Conservation (phyloP, 2,329 filamentous ascomycete genomes). For the Acephala macrosclerotiorum region DNA sequence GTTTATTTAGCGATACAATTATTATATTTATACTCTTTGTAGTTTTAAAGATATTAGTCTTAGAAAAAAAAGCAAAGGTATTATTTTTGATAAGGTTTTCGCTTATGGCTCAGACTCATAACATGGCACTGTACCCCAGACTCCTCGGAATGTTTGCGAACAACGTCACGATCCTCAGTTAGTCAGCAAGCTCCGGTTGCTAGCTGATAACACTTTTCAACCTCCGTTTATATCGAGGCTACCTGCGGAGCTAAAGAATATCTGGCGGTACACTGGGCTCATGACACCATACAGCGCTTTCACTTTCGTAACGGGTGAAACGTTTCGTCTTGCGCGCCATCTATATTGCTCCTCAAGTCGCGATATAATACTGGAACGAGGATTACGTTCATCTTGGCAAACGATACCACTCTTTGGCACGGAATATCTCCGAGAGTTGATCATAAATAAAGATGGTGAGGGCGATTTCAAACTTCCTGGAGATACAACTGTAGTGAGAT, state of each 20-base stretch:
- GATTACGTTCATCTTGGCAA: slow-evolving; percentile 11
- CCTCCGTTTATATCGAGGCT: slow-evolving; percentile 9
- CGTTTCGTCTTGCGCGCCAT: slow-evolving; percentile 12
- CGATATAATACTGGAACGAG: slow-evolving; percentile 8
- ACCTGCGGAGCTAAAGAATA: slow-evolving; percentile 17
- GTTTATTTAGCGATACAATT: too few relatives aligned
- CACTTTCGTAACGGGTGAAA: slow-evolving; percentile 14
- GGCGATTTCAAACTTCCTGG: neutral
- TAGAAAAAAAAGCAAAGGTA: too few relatives aligned
- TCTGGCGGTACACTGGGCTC: slow-evolving; percentile 18
- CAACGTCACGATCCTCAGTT: too few relatives aligned
- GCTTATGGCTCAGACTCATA: too few relatives aligned
- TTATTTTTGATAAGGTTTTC: too few relatives aligned
- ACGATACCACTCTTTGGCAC: slow-evolving; percentile 22
- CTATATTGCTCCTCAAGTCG: neutral
- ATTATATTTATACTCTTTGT: too few relatives aligned
- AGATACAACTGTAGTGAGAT: slow-evolving; percentile 4
- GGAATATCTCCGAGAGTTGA: slow-evolving; percentile 18
- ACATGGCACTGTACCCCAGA: too few relatives aligned
- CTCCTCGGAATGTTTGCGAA: too few relatives aligned
- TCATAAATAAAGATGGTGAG: neutral
- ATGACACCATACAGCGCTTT: slow-evolving; percentile 19
- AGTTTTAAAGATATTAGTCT: too few relatives aligned
- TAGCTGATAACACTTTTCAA: too few relatives aligned
- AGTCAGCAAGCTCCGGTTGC: too few relatives aligned